phyloP scores from a whole-genome alignment of 352 stramenopile genomes.

The Globisporangium rhizosaccharum region DNA sequence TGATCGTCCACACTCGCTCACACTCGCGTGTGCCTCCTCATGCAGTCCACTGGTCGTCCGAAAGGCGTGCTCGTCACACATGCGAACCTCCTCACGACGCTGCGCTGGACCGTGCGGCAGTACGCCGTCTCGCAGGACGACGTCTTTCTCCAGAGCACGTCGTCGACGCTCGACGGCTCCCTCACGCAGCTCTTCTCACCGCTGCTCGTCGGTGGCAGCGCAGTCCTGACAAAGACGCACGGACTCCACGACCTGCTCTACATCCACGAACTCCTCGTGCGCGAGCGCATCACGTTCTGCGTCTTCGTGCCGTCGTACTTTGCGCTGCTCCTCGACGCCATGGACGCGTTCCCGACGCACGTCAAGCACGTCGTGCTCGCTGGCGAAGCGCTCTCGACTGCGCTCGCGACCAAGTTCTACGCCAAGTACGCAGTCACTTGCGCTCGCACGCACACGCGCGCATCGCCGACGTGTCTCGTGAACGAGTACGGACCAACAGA shows the following conservation, averaged over 20 bases:
- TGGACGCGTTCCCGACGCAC: constrained; percentile 8
- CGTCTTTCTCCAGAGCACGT: constrained; percentile 62
- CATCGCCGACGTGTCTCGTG: too few species aligned
- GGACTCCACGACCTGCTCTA: constrained; percentile 35
- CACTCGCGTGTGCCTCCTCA: too few species aligned
- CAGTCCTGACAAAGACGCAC: too few species aligned
- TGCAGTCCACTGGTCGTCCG: constrained; percentile 13
- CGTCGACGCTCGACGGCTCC: constrained; percentile 48
- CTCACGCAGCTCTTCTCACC: constrained; percentile 56
- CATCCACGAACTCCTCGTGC: constrained; percentile 17
- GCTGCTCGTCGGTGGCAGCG: constrained; percentile 27
- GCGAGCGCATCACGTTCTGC: constrained; percentile 32
- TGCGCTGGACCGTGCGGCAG: constrained; percentile 45
- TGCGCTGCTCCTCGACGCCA: constrained; percentile 39
- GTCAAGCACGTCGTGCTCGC: too few species aligned
- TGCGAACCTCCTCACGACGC: constrained; percentile 47
- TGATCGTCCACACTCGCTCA: too few species aligned
- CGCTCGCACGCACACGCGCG: too few species aligned
- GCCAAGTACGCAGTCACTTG: too few species aligned
- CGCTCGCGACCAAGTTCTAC: too few species aligned
- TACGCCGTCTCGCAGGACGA: constrained; percentile 49
- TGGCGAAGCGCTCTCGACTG: too few species aligned
- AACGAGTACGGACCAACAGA: too few species aligned
- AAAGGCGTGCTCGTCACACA: constrained; percentile 72
- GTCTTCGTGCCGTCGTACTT: constrained; percentile 61